These are phyloP conservation scores for Eucalyptus pauciflora DNA, from an alignment of 345 rosid species.

Conservation along the genomic window DNA sequence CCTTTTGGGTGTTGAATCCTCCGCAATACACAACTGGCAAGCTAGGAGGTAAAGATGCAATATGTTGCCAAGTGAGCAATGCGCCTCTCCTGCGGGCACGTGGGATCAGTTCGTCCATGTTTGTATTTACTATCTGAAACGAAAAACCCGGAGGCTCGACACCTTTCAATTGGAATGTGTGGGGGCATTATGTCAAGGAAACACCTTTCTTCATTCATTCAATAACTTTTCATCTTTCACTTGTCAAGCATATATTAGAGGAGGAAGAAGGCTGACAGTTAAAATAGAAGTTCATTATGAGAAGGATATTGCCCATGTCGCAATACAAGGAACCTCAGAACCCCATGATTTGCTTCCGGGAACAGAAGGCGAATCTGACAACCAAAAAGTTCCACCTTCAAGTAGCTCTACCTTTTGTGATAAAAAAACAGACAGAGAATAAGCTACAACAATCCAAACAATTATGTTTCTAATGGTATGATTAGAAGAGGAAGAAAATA, in stretches of 20 bases:
- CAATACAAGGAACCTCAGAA: constrained; percentile 73
- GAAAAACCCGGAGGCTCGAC: constrained; percentile 92
- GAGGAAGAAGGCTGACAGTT: neutral
- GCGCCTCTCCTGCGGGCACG: constrained; percentile 99
- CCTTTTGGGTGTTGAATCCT: constrained; percentile 92
- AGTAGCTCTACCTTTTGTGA: constrained; percentile 79
- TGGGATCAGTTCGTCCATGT: constrained; percentile 80
- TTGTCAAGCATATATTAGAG: neutral
- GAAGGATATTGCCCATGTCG: constrained; percentile 99
- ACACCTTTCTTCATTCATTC: neutral
- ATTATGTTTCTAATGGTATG: neutral
- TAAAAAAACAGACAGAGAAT: neutral
- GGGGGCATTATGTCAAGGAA: constrained; percentile 73
- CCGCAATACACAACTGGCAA: constrained; percentile 92
- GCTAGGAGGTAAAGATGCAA: constrained; percentile 94
- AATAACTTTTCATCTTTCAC: neutral
- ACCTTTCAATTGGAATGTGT: constrained; percentile 94
- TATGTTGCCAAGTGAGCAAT: constrained; percentile 97
- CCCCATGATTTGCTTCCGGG: constrained; percentile 97
- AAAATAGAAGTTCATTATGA: neutral
- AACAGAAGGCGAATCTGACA: constrained; percentile 97
- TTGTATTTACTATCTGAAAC: constrained; percentile 93
- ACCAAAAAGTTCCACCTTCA: constrained; percentile 99
- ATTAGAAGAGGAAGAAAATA: neutral
- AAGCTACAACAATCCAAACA: neutral